Evolutionary conservation across 176 grass and related monocot genomes (phyloP).

Genomic region (Oryza coarctata): DNA sequence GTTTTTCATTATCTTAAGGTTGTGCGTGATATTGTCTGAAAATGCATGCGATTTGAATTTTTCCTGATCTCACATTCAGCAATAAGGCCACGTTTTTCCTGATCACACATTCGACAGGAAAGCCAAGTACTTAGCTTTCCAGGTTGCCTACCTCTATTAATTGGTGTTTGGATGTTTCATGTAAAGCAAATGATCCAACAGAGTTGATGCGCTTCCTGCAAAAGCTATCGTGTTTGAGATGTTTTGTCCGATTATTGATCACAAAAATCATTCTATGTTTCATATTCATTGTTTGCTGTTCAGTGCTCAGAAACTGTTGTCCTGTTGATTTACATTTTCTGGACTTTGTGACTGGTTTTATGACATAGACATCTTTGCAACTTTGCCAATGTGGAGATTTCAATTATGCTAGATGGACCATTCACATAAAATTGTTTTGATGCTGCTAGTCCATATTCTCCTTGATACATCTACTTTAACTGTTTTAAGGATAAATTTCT

Average conservation of each 20-base stretch:
- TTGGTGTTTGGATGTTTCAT: conserved; percentile 14
- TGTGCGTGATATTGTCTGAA: neutral
- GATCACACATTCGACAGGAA: neutral
- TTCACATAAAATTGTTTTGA: neutral
- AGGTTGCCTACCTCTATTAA: conserved; percentile 21
- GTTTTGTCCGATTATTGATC: neutral
- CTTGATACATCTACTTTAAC: neutral
- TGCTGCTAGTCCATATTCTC: neutral
- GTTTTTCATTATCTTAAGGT: neutral
- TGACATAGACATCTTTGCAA: conserved; percentile 9
- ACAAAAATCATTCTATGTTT: neutral
- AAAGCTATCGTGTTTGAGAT: neutral
- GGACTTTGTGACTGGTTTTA: neutral
- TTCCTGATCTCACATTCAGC: neutral
- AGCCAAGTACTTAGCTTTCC: conserved; percentile 10
- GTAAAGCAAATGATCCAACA: conserved; percentile 6
- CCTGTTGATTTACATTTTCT: neutral
- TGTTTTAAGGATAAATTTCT: neutral
- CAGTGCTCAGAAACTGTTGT: neutral
- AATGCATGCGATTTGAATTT: neutral
- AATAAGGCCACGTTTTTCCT: neutral
- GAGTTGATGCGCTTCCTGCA: neutral
- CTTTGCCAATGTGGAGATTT: conserved; percentile 14
- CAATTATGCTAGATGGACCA: neutral
- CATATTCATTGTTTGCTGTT: neutral